phyloP scores from a whole-genome alignment of 2,329 filamentous ascomycete species.

The Beauveria medogensis region DNA sequence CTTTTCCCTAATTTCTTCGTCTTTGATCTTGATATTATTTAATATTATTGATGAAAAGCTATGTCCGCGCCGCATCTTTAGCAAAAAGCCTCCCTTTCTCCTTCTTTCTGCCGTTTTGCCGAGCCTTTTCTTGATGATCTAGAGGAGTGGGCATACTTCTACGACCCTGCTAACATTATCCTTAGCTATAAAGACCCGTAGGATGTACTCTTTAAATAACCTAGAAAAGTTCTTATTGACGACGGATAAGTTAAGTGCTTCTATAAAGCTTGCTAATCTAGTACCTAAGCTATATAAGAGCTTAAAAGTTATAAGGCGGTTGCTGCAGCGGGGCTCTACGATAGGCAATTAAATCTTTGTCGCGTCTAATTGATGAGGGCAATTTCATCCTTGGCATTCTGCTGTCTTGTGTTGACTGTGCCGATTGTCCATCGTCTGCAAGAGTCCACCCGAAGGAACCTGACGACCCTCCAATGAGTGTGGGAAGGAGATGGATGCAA shows the following conservation, averaged over 20 bases:
- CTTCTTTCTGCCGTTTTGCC: constrained; percentile 14
- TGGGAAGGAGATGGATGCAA: constrained; percentile 14
- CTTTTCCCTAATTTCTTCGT: constrained; percentile 16
- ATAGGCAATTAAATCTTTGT: constrained; percentile 12
- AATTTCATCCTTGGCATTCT: constrained; percentile 14
- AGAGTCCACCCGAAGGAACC: background rate
- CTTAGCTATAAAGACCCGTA: constrained; percentile 15
- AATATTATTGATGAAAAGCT: constrained; percentile 9
- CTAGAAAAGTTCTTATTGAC: constrained; percentile 16
- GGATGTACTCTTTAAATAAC: constrained; percentile 17
- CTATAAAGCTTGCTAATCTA: constrained; percentile 16
- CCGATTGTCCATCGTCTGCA: background rate
- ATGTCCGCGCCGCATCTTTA: background rate
- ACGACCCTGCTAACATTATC: constrained; percentile 15
- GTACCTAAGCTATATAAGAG: constrained; percentile 11
- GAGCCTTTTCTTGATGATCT: constrained; percentile 16
- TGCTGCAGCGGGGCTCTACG: constrained; percentile 7
- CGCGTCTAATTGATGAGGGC: constrained; percentile 14
- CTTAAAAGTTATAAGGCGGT: constrained; percentile 15
- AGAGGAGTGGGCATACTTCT: constrained; percentile 17
- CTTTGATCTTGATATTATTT: constrained; percentile 12
- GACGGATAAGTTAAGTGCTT: constrained; percentile 15
- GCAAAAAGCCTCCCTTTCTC: background rate
- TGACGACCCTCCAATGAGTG: constrained; percentile 8
- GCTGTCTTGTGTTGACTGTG: constrained; percentile 12